Base-by-base conservation (phyloP, 495 filamentous ascomycete species). In the Immersiella caudata region DNA sequence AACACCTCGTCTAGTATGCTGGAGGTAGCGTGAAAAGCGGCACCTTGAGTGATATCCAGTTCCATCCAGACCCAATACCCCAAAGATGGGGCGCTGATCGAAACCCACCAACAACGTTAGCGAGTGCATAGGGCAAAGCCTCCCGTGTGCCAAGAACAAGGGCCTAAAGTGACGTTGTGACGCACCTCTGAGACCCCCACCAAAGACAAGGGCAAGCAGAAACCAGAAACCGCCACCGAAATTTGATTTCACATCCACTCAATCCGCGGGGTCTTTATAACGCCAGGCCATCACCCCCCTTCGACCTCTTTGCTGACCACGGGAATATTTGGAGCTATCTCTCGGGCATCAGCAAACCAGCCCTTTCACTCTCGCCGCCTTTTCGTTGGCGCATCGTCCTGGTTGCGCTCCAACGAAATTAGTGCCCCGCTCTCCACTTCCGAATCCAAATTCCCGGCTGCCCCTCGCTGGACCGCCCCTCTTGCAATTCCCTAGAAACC, bases 141-240 rank as follows among this genome's bases (percentile, higher is more conserved):
- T 46, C 40, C 49, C 64, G 62, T 56, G 64, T 66, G 70, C 71
- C 74, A 74, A 73, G 68, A 29, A 52, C 49, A 59, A 1, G 29
- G 51, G 57, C 25, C 29, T 27, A 51, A 33, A 25, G 62, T 60
- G 65, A 62, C 58, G 62, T 67, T 68, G 73, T 73, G 71, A 71
- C 72, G 71, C 73, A 67, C 69, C 29, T 4, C 70, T 61, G 66
- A 54, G 58, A 66, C 70, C 72, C 70, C 70, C 69, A 68, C 69
- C 62, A 67, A 62, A 62, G 27, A 21, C 25, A 63, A 63, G 59
- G 68, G 60, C 64, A 67, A 62, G 40, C 29, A 24, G 36, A 60
- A 60, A 60, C 62, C 36, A 66, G 65, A 65, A 68, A 71, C 70
- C 70, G 74, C 74, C 74, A 76, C 74, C 66, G 69, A 60, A 76